Conservation (phyloP, 164 flowering plant genomes). For the Annona squamosa region DNA sequence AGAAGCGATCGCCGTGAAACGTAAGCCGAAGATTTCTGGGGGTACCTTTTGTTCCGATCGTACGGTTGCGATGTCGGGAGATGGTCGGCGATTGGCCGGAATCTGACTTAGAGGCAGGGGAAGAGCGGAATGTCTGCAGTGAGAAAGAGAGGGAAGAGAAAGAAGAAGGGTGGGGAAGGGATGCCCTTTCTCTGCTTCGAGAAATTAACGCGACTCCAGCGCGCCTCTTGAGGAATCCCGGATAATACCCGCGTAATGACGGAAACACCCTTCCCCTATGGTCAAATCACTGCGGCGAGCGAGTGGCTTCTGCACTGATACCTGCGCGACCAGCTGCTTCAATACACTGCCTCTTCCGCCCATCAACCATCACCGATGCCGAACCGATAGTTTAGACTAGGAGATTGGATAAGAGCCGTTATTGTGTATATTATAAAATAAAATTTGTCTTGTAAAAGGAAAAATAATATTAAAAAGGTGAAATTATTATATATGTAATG, state of each 20-base stretch:
- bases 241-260: not conserved
- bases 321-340: not conserved
- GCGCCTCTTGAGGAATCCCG: not conserved
- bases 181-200: not conserved
- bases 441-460: no score
- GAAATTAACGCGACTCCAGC: not conserved
- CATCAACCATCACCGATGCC: not conserved
- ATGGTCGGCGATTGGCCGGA: not conserved
- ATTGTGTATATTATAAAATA: no score
- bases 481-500: no score
- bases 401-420: no score
- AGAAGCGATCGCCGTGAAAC: not conserved
- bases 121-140: conserved; percentile 1
- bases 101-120: not conserved
- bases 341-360: not conserved
- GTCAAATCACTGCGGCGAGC: not conserved
- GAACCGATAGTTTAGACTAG: no score
- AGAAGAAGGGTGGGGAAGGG: not conserved
- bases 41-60: not conserved
- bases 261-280: not conserved
- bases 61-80: not conserved
- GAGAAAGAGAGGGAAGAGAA: not conserved
- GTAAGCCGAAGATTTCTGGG: not conserved
- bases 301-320: not conserved
- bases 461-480: no score